These are phyloP conservation scores for Diaporthe citri DNA, from an alignment of 2,329 filamentous ascomycete species.

Conservation along the genomic window DNA sequence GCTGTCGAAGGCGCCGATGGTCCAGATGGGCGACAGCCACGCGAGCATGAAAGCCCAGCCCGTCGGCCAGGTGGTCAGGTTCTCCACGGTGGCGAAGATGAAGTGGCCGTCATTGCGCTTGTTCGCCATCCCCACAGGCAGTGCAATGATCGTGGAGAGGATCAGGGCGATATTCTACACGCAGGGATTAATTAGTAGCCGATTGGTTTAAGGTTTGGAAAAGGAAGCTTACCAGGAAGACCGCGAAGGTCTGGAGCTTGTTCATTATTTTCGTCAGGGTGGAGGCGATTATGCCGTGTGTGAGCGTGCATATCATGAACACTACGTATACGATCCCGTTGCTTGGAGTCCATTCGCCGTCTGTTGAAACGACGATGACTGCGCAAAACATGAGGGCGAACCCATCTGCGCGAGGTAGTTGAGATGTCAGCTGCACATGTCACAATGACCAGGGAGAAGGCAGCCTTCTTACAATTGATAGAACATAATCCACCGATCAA, in stretches of 20 bases:
- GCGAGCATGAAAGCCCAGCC: constrained; percentile 71
- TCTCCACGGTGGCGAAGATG: constrained; percentile 69
- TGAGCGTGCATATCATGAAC: constrained; percentile 65
- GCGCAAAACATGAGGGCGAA: constrained; percentile 70
- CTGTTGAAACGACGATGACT: constrained; percentile 67
- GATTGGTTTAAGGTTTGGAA: no score
- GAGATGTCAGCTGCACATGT: background rate
- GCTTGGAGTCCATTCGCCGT: constrained; percentile 67
- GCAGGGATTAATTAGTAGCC: background rate
- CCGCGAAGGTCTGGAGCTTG: constrained; percentile 68
- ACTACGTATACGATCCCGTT: constrained; percentile 69
- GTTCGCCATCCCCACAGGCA: constrained; percentile 62
- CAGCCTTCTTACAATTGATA: constrained; percentile 60
- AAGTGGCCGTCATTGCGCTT: constrained; percentile 58
- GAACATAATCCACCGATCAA: constrained; percentile 72
- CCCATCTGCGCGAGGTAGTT: constrained; percentile 48
- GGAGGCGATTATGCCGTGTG: constrained; percentile 67
- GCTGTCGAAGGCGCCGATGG: constrained; percentile 67
- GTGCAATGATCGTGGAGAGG: constrained; percentile 65
- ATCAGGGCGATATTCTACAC: constrained; percentile 65
- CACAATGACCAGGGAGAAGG: background rate
- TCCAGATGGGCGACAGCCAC: constrained; percentile 74
- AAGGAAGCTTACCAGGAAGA: constrained; percentile 52
- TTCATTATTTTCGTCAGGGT: constrained; percentile 68
- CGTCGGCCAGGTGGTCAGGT: constrained; percentile 69